These are phyloP conservation scores for Dipodascopsis tothii DNA, from an alignment of 805 yeast genomes.

Conservation along the genomic window DNA sequence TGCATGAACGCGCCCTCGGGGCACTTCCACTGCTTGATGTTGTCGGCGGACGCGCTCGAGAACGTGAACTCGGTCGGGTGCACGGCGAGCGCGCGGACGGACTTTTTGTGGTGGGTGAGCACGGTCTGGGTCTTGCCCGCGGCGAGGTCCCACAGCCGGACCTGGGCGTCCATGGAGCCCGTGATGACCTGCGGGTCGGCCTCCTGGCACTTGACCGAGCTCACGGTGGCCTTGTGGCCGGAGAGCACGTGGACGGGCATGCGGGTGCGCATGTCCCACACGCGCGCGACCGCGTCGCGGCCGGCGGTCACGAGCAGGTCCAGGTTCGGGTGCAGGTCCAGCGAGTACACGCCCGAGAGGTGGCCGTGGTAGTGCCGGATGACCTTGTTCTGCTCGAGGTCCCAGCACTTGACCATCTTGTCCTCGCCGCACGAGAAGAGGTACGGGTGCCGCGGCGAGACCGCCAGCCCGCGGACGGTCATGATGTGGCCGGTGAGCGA, in stretches of 20 bases:
- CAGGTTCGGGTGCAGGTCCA: constrained; percentile 79
- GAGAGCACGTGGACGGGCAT: constrained; percentile 64
- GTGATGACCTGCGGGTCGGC: constrained; percentile 82
- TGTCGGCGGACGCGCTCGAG: constrained; percentile 74
- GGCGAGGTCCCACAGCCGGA: constrained; percentile 82
- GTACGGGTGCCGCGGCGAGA: constrained; percentile 75
- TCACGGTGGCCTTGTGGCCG: constrained; percentile 76
- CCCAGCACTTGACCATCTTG: constrained; percentile 91
- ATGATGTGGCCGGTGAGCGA: constrained; percentile 86
- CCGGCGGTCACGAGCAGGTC: constrained; percentile 83
- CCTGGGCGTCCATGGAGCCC: constrained; percentile 75
- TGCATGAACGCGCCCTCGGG: constrained; percentile 72
- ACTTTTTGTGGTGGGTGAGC: constrained; percentile 76
- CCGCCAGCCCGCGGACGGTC: constrained; percentile 71
- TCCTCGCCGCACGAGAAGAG: constrained; percentile 90
- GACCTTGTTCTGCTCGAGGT: constrained; percentile 73
- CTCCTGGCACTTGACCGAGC: constrained; percentile 56
- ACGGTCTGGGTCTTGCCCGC: constrained; percentile 67
- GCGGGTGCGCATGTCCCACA: constrained; percentile 89
- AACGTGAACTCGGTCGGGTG: constrained; percentile 68
- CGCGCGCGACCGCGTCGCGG: constrained; percentile 73
- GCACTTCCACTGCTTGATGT: constrained; percentile 73
- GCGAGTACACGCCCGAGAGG: constrained; percentile 75
- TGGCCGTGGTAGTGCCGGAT: constrained; percentile 92
- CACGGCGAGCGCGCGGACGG: constrained; percentile 63